Conservation (phyloP, 2,329 filamentous ascomycete genomes). For the Ascochyta rabiei region DNA sequence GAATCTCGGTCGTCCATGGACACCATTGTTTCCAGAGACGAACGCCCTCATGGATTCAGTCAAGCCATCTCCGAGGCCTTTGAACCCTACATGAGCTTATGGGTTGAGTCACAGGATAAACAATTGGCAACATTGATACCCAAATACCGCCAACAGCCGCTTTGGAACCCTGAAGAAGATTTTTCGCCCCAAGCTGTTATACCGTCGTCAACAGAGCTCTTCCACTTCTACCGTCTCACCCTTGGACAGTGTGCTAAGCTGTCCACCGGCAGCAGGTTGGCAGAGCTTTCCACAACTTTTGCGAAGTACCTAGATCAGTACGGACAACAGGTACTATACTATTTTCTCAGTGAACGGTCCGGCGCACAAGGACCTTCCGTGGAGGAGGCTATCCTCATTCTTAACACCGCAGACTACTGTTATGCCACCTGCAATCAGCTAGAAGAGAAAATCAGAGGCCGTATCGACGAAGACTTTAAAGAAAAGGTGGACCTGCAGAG, state of each 20-base stretch:
- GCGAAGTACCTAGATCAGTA: conserved; percentile 96
- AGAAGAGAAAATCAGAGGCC: conserved; percentile 90
- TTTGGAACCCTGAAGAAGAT: conserved; percentile 84
- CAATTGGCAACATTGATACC: conserved; percentile 84
- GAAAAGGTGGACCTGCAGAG: conserved; percentile 83
- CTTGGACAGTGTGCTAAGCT: conserved; percentile 95
- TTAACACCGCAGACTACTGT: conserved; percentile 98
- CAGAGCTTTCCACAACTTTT: conserved; percentile 84
- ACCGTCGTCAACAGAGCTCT: conserved; percentile 91
- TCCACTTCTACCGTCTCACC: conserved; percentile 94
- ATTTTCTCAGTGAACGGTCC: conserved; percentile 68
- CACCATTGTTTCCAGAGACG: conserved; percentile 80
- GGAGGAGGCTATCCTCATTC: conserved; percentile 81
- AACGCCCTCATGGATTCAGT: conserved; percentile 77
- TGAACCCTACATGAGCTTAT: conserved; percentile 93
- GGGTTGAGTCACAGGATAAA: conserved; percentile 95
- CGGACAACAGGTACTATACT: conserved; percentile 86
- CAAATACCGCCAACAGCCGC: conserved; percentile 81
- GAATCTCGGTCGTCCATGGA: conserved; percentile 83
- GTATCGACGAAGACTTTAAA: conserved; percentile 80
- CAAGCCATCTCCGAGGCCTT: conserved; percentile 96
- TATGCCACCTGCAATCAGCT: conserved; percentile 90
- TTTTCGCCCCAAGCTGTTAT: conserved; percentile 91
- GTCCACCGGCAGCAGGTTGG: conserved; percentile 83
- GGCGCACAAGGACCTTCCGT: conserved; percentile 64